phyloP scores from a whole-genome alignment of 495 filamentous ascomycete genomes.

The Bryoglossum gracile region DNA sequence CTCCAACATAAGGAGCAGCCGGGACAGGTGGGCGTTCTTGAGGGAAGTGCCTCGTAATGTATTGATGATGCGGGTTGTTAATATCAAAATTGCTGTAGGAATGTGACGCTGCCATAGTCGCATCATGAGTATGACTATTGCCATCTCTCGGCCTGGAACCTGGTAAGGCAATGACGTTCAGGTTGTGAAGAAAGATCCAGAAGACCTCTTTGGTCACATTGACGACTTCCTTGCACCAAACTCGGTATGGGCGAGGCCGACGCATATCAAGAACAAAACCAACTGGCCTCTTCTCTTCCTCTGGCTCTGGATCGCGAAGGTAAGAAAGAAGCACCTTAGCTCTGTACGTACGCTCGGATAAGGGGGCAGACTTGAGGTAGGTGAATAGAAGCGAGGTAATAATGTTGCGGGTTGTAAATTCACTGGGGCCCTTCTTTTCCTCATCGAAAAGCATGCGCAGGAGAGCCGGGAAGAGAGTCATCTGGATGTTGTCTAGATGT shows the following conservation, averaged over 20 bases:
- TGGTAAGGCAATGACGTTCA: constrained; percentile 73
- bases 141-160: constrained; percentile 9
- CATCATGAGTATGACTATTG: constrained; percentile 6
- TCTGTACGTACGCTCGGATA: constrained; percentile 48
- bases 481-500: constrained; percentile 72
- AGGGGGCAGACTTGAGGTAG: constrained; percentile 57
- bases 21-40: constrained; percentile 83
- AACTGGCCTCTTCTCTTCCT: constrained; percentile 65
- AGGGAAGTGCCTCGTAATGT: constrained; percentile 73
- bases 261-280: constrained; percentile 86
- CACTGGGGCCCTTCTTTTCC: constrained; percentile 92
- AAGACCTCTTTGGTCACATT: constrained; percentile 97
- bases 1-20: constrained; percentile 92
- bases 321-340: constrained; percentile 66
- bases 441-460: constrained; percentile 89
- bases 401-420: constrained; percentile 86
- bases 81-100: constrained; percentile 12
- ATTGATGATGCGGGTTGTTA: constrained; percentile 28
- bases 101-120: not conserved
- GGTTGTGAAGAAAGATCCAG: constrained; percentile 95
- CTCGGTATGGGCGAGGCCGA: constrained; percentile 76
- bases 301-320: constrained; percentile 71
- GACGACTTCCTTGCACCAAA: constrained; percentile 88
- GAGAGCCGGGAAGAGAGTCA: constrained; percentile 76
- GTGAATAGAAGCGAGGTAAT: constrained; percentile 82